Evolutionary conservation across 805 yeast genomes (phyloP).

Genomic region (Clavispora fructus): DNA sequence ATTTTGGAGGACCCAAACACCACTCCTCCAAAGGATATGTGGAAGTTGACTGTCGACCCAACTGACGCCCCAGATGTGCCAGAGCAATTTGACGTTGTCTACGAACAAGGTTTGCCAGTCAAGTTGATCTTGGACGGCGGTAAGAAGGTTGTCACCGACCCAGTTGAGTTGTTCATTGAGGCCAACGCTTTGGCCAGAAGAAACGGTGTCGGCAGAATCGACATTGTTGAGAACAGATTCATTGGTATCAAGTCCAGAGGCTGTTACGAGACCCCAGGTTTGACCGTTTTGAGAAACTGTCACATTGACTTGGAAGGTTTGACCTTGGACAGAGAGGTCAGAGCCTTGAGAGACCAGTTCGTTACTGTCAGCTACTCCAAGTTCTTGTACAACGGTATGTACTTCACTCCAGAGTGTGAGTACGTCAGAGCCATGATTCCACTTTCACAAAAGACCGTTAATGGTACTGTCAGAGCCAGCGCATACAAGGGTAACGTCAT

Average conservation of each 20-base stretch:
- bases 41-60: slow-evolving; percentile 98
- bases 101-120: slow-evolving; percentile 81
- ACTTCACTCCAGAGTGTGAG: slow-evolving; percentile 98
- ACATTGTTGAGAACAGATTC: slow-evolving; percentile 98
- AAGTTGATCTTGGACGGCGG: slow-evolving; percentile 69
- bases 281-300: slow-evolving; percentile 86
- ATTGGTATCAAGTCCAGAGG: slow-evolving; percentile 99
- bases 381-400: slow-evolving; percentile 92
- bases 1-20: slow-evolving; percentile 97
- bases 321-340: slow-evolving; percentile 94
- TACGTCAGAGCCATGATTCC: slow-evolving; percentile 88
- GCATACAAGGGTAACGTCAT: slow-evolving; percentile 85
- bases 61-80: slow-evolving; percentile 90
- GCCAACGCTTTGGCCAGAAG: slow-evolving; percentile 96
- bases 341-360: slow-evolving; percentile 93
- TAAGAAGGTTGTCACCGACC: slow-evolving; percentile 63
- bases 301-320: slow-evolving; percentile 97
- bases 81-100: slow-evolving; percentile 79
- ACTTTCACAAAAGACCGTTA: slow-evolving; percentile 92
- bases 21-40: slow-evolving; percentile 99
- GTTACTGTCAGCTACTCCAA: slow-evolving; percentile 91
- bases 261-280: slow-evolving; percentile 98
- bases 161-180: slow-evolving; percentile 86
- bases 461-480: slow-evolving; percentile 92
- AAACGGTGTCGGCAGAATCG: slow-evolving; percentile 99